A percentile compares a stretch with the other conserved stretches of the same genome.
Conservation (phyloP, 306 rosid species). For the Medicago ruthenica region DNA sequence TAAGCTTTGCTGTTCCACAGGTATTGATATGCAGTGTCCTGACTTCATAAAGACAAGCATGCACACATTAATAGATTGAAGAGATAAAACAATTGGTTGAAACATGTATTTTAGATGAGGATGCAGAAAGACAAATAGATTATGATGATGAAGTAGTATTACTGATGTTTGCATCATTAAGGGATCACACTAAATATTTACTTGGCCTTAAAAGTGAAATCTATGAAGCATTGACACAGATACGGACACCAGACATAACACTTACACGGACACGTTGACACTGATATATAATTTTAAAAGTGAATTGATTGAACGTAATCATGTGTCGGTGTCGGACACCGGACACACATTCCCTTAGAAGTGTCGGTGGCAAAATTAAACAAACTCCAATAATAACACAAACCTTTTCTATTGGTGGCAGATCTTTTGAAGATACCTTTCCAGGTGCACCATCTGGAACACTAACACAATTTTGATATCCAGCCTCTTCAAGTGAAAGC, state of each 20-base stretch:
- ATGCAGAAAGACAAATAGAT: constrained; percentile 5
- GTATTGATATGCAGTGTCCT: constrained; percentile 80
- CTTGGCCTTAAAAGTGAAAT: too few relatives aligned
- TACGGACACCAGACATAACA: background rate
- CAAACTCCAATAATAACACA: constrained; percentile 1
- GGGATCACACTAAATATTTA: background rate
- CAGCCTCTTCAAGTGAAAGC: constrained; percentile 95
- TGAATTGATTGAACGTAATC: too few relatives aligned
- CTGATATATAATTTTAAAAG: too few relatives aligned
- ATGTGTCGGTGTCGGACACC: too few relatives aligned
- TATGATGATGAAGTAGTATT: background rate
- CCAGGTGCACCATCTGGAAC: constrained; percentile 87
- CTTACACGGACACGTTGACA: background rate
- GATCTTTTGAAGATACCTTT: constrained; percentile 61
- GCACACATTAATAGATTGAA: constrained; percentile 33
- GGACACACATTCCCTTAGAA: too few relatives aligned
- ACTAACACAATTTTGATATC: constrained; percentile 85
- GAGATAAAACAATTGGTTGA: constrained; percentile 20
- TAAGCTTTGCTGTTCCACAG: constrained; percentile 76
- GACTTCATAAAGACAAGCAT: constrained; percentile 47
- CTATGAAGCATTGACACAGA: too few relatives aligned
- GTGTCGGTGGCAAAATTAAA: background rate
- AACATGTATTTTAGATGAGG: constrained; percentile 13
- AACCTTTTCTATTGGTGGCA: constrained; percentile 82
- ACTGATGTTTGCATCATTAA: background rate